These are phyloP conservation scores for Wallacemonas rigidus DNA, from an alignment of 208 protist species.

Conservation along the genomic window DNA sequence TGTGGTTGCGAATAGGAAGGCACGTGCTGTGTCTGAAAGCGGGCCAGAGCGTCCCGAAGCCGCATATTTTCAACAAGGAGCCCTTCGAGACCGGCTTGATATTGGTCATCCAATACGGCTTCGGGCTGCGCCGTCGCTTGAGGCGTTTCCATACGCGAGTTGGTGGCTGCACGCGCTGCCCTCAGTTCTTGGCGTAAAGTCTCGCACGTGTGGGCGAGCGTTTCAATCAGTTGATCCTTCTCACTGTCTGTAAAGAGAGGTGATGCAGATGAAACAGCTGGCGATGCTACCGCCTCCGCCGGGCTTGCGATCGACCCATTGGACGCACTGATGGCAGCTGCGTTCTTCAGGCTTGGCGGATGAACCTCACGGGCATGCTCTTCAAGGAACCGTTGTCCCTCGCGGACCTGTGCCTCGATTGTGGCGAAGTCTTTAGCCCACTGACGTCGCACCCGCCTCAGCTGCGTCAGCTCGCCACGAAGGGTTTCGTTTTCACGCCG, in stretches of 20 bases:
- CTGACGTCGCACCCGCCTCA: slow-evolving; percentile 19
- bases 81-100: slow-evolving; percentile 2
- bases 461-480: slow-evolving; percentile 11
- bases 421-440: slow-evolving; percentile 25
- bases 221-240: slow-evolving; percentile 14
- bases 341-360: neutral
- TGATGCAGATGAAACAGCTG: neutral
- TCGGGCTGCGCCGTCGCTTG: neutral
- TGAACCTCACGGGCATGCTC: slow-evolving; percentile 15
- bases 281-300: neutral
- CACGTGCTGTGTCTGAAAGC: slow-evolving; percentile 1
- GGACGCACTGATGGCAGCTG: too few species aligned
- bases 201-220: slow-evolving; percentile 12
- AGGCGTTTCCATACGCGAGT: slow-evolving; percentile 12
- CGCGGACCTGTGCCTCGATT: slow-evolving; percentile 26
- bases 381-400: slow-evolving; percentile 25
- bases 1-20: too few species aligned
- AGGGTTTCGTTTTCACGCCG: slow-evolving; percentile 5
- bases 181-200: slow-evolving; percentile 3
- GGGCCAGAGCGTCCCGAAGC: slow-evolving; percentile 14
- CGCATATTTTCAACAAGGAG: slow-evolving; percentile 28
- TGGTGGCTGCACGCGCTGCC: slow-evolving; percentile 1
- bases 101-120: neutral
- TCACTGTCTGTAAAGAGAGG: slow-evolving; percentile 4
- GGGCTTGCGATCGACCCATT: too few species aligned